phyloP scores from a whole-genome alignment of 768 basidiomycete species.

The Arthromyces matolae region DNA sequence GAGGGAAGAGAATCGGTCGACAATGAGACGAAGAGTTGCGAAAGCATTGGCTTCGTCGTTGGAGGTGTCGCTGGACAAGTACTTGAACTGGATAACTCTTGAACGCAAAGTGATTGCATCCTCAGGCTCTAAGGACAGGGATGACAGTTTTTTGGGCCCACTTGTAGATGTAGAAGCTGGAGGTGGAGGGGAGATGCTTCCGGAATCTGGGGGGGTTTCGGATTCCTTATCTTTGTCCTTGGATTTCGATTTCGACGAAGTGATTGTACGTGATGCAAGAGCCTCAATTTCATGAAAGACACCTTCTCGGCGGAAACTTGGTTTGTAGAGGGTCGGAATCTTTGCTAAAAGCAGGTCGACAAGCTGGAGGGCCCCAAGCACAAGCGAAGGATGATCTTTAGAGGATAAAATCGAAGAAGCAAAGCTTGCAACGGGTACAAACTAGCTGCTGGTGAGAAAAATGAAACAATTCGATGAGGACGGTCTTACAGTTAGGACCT shows the following conservation, averaged over 20 bases:
- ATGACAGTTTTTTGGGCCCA: conserved; percentile 66
- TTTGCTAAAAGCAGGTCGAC: conserved; percentile 89
- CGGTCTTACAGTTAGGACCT: conserved; percentile 68
- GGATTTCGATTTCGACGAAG: conserved; percentile 39
- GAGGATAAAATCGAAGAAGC: conserved; percentile 91
- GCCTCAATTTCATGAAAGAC: conserved; percentile 92
- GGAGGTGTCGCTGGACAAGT: conserved; percentile 56
- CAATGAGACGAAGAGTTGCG: conserved; percentile 58
- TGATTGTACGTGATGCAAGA: conserved; percentile 62
- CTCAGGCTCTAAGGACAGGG: conserved; percentile 73
- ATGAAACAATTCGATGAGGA: conserved; percentile 3
- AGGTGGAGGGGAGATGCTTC: conserved; percentile 32
- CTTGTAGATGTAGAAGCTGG: conserved; percentile 43
- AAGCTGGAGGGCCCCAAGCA: conserved; percentile 87
- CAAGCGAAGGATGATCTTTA: conserved; percentile 82
- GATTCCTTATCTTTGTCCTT: conserved; percentile 47
- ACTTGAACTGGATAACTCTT: conserved; percentile 83
- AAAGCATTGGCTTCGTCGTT: conserved; percentile 60
- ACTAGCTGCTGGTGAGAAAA: conserved; percentile 50
- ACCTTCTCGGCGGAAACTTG: conserved; percentile 90
- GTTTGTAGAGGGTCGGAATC: conserved; percentile 78
- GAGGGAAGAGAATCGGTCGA: conserved; percentile 54
- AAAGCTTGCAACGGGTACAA: conserved; percentile 93
- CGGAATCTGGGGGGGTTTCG: conserved; percentile 38
- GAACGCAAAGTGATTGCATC: conserved; percentile 93